These are phyloP conservation scores for Chenopodium quinoa DNA, from an alignment of 148 eudicot species.

Conservation along the genomic window DNA sequence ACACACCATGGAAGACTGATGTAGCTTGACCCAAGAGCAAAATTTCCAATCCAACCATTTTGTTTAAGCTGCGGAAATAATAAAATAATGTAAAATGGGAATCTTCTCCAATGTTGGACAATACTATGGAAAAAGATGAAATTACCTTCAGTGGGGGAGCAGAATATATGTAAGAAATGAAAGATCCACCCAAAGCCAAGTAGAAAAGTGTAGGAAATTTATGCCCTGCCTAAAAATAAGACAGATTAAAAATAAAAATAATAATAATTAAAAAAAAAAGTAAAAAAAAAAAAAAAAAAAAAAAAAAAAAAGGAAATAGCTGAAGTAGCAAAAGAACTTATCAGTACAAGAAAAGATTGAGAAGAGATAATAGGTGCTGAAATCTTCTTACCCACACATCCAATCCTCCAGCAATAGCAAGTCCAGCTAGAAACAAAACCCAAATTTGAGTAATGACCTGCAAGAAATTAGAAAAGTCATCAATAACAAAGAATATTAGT, in stretches of 20 bases:
- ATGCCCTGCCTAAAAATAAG: constrained; percentile 75
- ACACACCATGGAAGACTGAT: constrained; percentile 89
- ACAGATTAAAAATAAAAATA: constrained; percentile 9
- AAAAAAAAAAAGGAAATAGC: constrained; percentile 9
- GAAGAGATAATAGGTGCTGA: background rate
- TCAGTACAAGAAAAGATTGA: background rate
- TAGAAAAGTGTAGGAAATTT: constrained; percentile 67
- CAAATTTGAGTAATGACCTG: constrained; percentile 95
- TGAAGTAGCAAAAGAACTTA: background rate
- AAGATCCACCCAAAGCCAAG: constrained; percentile 88
- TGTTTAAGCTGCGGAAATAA: constrained; percentile 78
- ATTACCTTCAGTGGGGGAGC: constrained; percentile 95
- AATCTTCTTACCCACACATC: constrained; percentile 79
- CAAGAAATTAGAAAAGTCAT: constrained; percentile 17
- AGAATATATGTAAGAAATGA: constrained; percentile 88
- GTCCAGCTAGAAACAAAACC: constrained; percentile 86
- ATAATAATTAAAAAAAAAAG: too few relatives aligned
- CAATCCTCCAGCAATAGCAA: constrained; percentile 74
- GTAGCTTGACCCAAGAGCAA: constrained; percentile 95
- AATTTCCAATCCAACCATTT: constrained; percentile 97
- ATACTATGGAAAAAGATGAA: constrained; percentile 12
- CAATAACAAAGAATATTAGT: background rate
- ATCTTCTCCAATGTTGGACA: constrained; percentile 8
- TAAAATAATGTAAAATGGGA: constrained; percentile 9
- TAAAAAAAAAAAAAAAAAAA: constrained; percentile 19